These are phyloP conservation scores for Diaporthe ampelina DNA, from an alignment of 2,329 filamentous ascomycete species.

Conservation along the genomic window DNA sequence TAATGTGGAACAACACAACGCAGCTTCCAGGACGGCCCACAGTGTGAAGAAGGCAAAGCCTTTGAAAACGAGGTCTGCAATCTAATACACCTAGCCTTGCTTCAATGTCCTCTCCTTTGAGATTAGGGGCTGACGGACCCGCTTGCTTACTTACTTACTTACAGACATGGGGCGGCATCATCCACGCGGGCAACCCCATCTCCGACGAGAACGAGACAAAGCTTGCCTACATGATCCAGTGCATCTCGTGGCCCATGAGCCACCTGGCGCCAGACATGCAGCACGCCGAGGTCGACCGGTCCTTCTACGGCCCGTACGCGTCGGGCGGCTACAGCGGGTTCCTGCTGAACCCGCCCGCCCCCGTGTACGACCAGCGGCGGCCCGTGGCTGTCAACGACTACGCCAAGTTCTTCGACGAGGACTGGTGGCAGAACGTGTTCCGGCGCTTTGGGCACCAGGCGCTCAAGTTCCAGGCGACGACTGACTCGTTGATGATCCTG, in stretches of 20 bases:
- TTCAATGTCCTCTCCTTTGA: not conserved
- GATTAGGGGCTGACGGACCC: not conserved
- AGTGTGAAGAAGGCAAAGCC: slow-evolving; percentile 4
- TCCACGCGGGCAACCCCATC: too few species aligned
- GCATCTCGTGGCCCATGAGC: not conserved
- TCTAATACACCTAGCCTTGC: not conserved
- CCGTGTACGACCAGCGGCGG: not conserved
- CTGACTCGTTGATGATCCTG: not conserved
- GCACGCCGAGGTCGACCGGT: not conserved
- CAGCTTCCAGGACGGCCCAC: not conserved
- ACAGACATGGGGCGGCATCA: not conserved
- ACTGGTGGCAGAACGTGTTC: not conserved
- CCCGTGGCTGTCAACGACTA: not conserved
- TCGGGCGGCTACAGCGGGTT: not conserved
- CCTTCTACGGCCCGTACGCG: not conserved
- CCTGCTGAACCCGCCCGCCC: slow-evolving; percentile 2
- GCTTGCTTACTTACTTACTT: too few species aligned
- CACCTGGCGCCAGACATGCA: not conserved
- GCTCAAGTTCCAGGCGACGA: not conserved
- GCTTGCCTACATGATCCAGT: not conserved
- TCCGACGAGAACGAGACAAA: too few species aligned
- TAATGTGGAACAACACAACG: not conserved
- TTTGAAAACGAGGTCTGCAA: not conserved
- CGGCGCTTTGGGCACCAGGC: not conserved
- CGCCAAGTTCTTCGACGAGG: not conserved